Base-by-base conservation (phyloP, 1,139 yeast genomes). In the Kurtzmaniella quercitrusa region DNA sequence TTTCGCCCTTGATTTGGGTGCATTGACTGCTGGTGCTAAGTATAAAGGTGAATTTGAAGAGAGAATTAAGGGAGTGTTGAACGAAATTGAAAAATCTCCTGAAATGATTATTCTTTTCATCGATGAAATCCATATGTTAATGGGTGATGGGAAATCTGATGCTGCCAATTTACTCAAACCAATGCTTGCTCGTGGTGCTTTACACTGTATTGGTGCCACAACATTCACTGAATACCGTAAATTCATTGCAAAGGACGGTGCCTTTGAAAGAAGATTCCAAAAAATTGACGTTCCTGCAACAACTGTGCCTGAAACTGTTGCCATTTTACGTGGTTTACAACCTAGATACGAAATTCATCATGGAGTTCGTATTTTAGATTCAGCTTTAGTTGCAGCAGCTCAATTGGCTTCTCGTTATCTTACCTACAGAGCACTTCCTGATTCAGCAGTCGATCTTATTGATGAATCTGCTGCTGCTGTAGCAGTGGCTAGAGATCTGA, bases 21-120 rank as follows among this genome's bases (percentile, higher is more conserved):
- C 98, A 1, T 78, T 93, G 57, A 91, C 95, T 46, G 98, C 98
- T 7, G 99, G 99, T 65, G 98, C 98, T 44, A 93, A 93, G 62
- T 91, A 89, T 65, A 95, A 91, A 66, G 99, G 99, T 67, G 98
- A 93, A 61, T 93, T 93, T 59, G 99, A 93, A 71, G 99, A 93
- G 69, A 82, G 99, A 68, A 77, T 93, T 58, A 93, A 94, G 68
- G 98, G 98, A 50, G 98, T 93, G 18, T 73, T 93, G 59, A 87
- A 82, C 61, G 99, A 94, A 57, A 86, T 93, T 56, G 96, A 89
- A 62, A 87, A 89, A 53, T 82, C 96, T 1, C 82, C 84, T 54
- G 88, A 82, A 42, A 77, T 89, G 79, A 90, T 93, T 53, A 82
- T 91, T 53, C 75, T 91, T 50, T 93, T 93, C 68, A 87, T 91